Percentiles rank a stretch among this genome's conserved stretches.
These are phyloP conservation scores for Styphnolobium japonicum DNA, from an alignment of 306 rosid genomes.

Conservation along the genomic window DNA sequence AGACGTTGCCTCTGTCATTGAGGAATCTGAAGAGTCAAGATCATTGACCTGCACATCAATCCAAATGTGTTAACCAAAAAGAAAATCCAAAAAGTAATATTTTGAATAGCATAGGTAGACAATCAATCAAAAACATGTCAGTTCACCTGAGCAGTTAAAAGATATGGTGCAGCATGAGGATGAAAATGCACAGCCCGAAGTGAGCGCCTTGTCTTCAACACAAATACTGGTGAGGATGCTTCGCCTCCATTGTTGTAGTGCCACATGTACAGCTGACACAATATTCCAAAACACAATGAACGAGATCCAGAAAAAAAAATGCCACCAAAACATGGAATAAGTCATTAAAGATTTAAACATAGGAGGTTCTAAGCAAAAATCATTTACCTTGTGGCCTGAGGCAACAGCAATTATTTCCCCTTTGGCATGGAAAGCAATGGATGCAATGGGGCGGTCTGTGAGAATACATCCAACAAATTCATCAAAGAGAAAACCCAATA, in stretches of 20 bases:
- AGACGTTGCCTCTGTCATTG: slow-evolving; percentile 42
- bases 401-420: slow-evolving; percentile 59
- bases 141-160: slow-evolving; percentile 48
- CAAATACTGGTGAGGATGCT: slow-evolving; percentile 31
- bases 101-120: slow-evolving; percentile 7
- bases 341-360: not conserved
- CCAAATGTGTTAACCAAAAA: not conserved
- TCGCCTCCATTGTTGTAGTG: slow-evolving; percentile 39
- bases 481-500: not conserved
- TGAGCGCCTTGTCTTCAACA: slow-evolving; percentile 47
- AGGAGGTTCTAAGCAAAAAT: not conserved
- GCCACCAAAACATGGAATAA: slow-evolving; percentile 5
- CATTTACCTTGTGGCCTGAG: slow-evolving; percentile 47
- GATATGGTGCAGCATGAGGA: slow-evolving; percentile 44
- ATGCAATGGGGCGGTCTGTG: slow-evolving; percentile 51
- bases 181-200: slow-evolving; percentile 57
- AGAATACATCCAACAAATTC: slow-evolving; percentile 7
- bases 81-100: not conserved
- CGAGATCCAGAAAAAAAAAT: not conserved
- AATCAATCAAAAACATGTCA: slow-evolving; percentile 6
- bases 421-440: slow-evolving; percentile 53
- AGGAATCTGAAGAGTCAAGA: slow-evolving; percentile 46
- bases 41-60: slow-evolving; percentile 46
- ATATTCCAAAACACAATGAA: slow-evolving; percentile 2
- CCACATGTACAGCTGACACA: slow-evolving; percentile 45